Base-by-base conservation (phyloP, 2,329 filamentous ascomycete species). In the Phialocephala sp. region DNA sequence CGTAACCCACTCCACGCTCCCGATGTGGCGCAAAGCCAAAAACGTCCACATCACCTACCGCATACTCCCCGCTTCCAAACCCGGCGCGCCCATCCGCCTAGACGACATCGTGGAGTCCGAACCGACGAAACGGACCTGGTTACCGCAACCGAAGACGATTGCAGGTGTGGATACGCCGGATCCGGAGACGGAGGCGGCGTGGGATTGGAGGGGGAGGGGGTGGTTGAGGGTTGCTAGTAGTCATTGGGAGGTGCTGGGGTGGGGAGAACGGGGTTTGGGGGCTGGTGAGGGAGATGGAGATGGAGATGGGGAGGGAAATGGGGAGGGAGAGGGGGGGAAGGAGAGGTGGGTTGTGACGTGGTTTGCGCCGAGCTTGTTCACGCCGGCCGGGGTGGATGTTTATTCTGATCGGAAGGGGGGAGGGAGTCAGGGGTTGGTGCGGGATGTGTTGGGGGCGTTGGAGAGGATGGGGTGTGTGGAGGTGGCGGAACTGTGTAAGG, bases 301-400 rank as follows among this genome's bases (percentile, higher is more conserved):
- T 5, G 41, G 92, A n/a, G n/a, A n/a, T n/a, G n/a, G n/a, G n/a
- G n/a, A n/a, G n/a, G n/a, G n/a, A n/a, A 4, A 76, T 37, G 79
- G 78, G 0, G 74, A 63, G 15, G 80, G 74, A 4, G 81, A 75
- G 20, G 79, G 78, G 0, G 72, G 55, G 15, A 80, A 69, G 8
- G 78, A 78, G 77, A 83, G 84, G 71, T 97, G 91, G 91, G 87
- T 86, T 1, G 91, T 97, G 15, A 96, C 91, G 4, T 94, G 90
- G 83, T 97, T 97, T 77, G 89, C 89, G 68, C 89, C 91, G 74
- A 96, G 91, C 27, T 71, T 94, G 54, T 96, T 97, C 72, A 95
- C 92, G 8, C 90, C 90, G 68, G 91, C 92, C 64, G 93, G 93
- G 0, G 74, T 97, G 36, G 93, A 97, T 78, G 78, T 96, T 11